Base-by-base conservation (phyloP, 176 grass and related monocot genomes). In the Oryza meyeriana region DNA sequence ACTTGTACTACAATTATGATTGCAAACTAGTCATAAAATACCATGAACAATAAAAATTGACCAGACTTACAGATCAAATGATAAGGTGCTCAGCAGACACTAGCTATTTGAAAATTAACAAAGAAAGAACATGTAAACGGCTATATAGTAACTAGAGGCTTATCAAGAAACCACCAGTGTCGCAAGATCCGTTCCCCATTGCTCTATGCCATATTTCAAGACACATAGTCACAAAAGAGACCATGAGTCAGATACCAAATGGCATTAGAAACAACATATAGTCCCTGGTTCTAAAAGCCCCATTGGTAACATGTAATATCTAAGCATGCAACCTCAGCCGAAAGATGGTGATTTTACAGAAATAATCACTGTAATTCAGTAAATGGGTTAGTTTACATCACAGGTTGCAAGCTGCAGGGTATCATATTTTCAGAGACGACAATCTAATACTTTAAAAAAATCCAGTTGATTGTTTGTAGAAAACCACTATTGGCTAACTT, bases 311-410 rank as follows among this genome's bases (percentile, higher is more conserved):
- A 26, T 13, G 8, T 1, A 58, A 58, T 32, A 33, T 38, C 25
- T 12, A 61, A 36, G 27, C 11, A 18, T n/a, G 71, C 63, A 82
- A 71, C 36, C 72, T 82, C 48, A 76, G 63, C 64, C 48, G 4
- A 77, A 82, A 82, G 72, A 82, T 87, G 78, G 79, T 52, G 79
- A 61, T 69, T 76, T 35, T 13, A 16, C 38, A 12, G 4, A 8
- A 77, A 82, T 87, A 87, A 77, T 87, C 64, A 82, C 4, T 32
- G 29, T 12, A 64, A 22, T 30, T 77, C 38, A 82, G 38, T 7
- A 77, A 76, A 64, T 76, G 4, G 30, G 45, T 70, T 28, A 6
- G 38, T 55, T 61, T 61, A 18, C 79, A 82, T 82, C 72, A 71
- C n/a, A 63, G 50, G 72, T 66, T 62, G 63, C 64, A 63, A 24